Evolutionary conservation across 2,329 filamentous ascomycete species (phyloP).

Genomic region (Monilinia aucupariae): DNA sequence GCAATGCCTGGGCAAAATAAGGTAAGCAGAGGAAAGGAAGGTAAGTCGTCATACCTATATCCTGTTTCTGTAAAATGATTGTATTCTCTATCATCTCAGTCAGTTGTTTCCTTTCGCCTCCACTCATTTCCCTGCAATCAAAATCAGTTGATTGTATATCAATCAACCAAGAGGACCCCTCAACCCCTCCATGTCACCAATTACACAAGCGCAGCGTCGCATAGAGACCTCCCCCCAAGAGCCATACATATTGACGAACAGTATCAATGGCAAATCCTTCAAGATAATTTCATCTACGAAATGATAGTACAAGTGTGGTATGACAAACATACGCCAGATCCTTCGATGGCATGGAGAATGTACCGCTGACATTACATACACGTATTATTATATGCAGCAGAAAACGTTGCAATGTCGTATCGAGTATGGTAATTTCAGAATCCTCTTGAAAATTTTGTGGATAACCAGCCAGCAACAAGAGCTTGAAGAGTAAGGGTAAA

Average conservation of each 20-base stretch:
- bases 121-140: conserved; percentile 1
- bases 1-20: background rate
- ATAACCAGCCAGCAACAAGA: background rate
- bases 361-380: conserved; percentile 8
- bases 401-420: conserved; percentile 1
- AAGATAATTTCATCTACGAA: background rate
- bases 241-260: background rate
- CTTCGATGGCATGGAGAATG: conserved; percentile 8
- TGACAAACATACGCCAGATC: background rate
- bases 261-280: background rate
- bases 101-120: background rate
- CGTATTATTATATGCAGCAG: background rate
- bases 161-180: background rate
- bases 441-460: background rate
- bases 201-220: conserved; percentile 5
- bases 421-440: background rate
- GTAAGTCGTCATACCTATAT: conserved; percentile 27
- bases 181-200: conserved; percentile 12
- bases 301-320: background rate
- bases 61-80: conserved; percentile 37
- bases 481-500: background rate
- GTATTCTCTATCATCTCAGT: conserved; percentile 28
- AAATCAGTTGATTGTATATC: background rate
- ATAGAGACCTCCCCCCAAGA: background rate
- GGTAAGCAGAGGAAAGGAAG: background rate